Evolutionary conservation across 2,329 filamentous ascomycete species (phyloP).

Genomic region (Colletotrichum euphorbiae): DNA sequence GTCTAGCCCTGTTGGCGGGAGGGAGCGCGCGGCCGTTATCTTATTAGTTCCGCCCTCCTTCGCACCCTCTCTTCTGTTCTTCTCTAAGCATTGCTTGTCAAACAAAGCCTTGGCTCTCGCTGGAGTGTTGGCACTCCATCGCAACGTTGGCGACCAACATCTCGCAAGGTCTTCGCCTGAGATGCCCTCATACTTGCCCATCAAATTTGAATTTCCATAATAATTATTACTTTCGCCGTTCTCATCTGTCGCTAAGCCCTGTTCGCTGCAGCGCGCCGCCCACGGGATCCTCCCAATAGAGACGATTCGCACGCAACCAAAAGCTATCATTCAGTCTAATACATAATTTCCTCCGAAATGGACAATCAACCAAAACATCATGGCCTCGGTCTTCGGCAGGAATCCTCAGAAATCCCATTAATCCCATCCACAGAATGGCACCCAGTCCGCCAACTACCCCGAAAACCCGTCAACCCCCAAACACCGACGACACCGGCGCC

Average conservation of each 20-base stretch:
- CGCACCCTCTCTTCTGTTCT: not conserved
- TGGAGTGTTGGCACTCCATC: not conserved
- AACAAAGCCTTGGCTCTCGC: conserved; percentile 1
- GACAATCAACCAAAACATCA: not conserved
- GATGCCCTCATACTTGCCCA: not conserved
- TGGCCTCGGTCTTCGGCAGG: conserved; percentile 22
- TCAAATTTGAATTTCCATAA: too few relatives aligned
- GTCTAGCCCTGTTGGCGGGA: conserved; percentile 15
- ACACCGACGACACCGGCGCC: conserved; percentile 33
- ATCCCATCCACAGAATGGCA: conserved; percentile 35
- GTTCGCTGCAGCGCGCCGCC: not conserved
- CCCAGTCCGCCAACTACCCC: not conserved
- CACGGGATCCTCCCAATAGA: not conserved
- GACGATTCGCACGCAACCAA: not conserved
- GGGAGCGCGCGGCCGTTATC: conserved; percentile 12
- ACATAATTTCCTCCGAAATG: conserved; percentile 7
- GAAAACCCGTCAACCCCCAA: conserved; percentile 24
- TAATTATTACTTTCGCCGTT: not conserved
- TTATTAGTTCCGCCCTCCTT: conserved; percentile 25
- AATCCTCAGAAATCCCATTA: conserved; percentile 12
- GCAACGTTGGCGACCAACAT: not conserved
- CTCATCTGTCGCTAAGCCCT: not conserved
- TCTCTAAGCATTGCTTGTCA: conserved; percentile 9
- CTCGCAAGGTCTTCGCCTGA: not conserved
- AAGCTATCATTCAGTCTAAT: not conserved